These are phyloP conservation scores for Kodamaea plutei DNA, from an alignment of 1,139 yeast species.

Conservation along the genomic window DNA sequence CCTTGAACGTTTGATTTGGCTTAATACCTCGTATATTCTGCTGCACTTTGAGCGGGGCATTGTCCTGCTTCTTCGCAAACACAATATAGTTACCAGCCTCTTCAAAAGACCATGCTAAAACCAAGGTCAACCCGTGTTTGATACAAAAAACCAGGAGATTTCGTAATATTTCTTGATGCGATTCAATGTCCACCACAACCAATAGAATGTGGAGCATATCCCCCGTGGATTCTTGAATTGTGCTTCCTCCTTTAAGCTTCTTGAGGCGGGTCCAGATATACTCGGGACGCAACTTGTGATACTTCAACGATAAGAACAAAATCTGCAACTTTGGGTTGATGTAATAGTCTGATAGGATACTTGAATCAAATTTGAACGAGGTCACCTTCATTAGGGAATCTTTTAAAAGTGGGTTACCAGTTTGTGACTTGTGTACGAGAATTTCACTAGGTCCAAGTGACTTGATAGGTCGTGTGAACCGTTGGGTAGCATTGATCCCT, in stretches of 20 bases:
- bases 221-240: constrained; percentile 21
- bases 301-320: constrained; percentile 70
- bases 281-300: constrained; percentile 85
- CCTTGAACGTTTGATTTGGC: constrained; percentile 33
- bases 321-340: constrained; percentile 65
- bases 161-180: constrained; percentile 63
- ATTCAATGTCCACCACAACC: constrained; percentile 74
- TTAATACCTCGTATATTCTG: constrained; percentile 13
- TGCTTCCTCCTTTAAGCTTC: constrained; percentile 31
- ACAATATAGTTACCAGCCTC: constrained; percentile 83
- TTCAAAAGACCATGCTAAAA: constrained; percentile 76
- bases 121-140: constrained; percentile 63
- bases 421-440: constrained; percentile 35
- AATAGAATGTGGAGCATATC: constrained; percentile 60
- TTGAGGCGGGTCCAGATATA: constrained; percentile 71
- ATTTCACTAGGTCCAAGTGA: constrained; percentile 21
- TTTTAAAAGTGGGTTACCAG: constrained; percentile 40
- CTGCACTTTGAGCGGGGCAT: constrained; percentile 12
- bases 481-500: not conserved
- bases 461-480: too few relatives aligned
- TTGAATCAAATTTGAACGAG: constrained; percentile 34
- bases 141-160: constrained; percentile 70
- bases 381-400: constrained; percentile 36
- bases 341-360: constrained; percentile 56
- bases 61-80: constrained; percentile 45